These are phyloP conservation scores for Pharus latifolius DNA, from an alignment of 176 grass and related monocot genomes.

Conservation along the genomic window DNA sequence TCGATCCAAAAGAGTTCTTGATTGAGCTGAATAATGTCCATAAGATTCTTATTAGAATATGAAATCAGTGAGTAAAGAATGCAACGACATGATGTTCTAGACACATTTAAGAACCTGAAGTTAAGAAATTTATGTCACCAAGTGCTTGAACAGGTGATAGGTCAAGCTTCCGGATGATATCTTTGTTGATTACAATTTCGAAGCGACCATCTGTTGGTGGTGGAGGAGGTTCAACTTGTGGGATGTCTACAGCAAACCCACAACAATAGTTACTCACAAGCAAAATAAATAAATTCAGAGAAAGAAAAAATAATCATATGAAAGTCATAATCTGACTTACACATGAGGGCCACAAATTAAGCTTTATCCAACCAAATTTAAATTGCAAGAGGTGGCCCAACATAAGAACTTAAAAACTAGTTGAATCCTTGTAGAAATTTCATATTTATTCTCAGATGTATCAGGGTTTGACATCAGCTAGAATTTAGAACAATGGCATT, in stretches of 20 bases:
- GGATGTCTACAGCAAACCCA: slow-evolving; percentile 16
- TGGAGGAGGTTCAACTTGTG: slow-evolving; percentile 54
- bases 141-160: slow-evolving; percentile 41
- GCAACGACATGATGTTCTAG: not conserved
- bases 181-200: slow-evolving; percentile 53
- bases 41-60: not conserved
- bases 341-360: not conserved
- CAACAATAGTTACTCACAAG: not conserved
- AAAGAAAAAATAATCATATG: not conserved
- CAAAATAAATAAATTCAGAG: not conserved
- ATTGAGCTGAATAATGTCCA: slow-evolving; percentile 24
- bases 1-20: slow-evolving; percentile 48
- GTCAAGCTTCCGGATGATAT: slow-evolving; percentile 44
- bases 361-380: no score
- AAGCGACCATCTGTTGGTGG: slow-evolving; percentile 66
- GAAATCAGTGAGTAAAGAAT: not conserved
- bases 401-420: no score
- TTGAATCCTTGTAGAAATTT: no score
- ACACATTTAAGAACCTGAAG: slow-evolving; percentile 23
- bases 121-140: slow-evolving; percentile 26
- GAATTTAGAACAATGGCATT: no score
- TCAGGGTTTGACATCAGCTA: not conserved
- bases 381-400: no score
- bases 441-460: not conserved
- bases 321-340: not conserved